Base-by-base conservation (phyloP, 805 yeast species). In the Nakazawaea ishiwadae region DNA sequence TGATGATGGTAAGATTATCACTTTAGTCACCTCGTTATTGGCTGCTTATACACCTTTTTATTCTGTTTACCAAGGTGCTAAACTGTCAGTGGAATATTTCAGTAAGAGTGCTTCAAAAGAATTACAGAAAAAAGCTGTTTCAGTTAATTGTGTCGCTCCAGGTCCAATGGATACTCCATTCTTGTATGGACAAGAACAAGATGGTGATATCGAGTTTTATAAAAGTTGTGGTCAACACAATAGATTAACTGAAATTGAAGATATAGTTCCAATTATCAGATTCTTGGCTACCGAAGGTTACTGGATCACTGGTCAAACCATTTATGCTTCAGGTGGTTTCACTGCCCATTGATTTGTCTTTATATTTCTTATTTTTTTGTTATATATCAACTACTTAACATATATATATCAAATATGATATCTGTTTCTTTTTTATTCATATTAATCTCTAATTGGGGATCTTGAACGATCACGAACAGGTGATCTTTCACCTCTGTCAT, bases 271-370 rank as follows among this genome's bases (percentile, higher is more conserved):
- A 47, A 74, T 78, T 40, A 56, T 80, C 44, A 60, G 72, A 47
- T 77, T 80, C 56, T 65, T 80, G 56, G 81, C 68, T 27, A 71
- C 80, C 39, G 82, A 78, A 47, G 86, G 86, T 44, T 68, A 67
- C 51, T 81, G 86, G 85, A 72, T 80, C 55, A 78, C 78, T 36
- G 87, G 87, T 39, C 88, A 81, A 60, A 79, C 83, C 48, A 63
- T 80, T 41, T 80, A 66, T 49, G 80, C 81, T 38, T 68, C 71
- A 36, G 84, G 84, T 48, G 85, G 84, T 5, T 77, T 78, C 59
- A 77, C 83, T 45, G 82, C 85, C 37, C 81, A 73, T 50, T 74
- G 55, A 47, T 1, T 23, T 5, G 10, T 34, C 11, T 32, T 17
- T 17, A 3, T n/a, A 14, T 24, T 24, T 18, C 12, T 35, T 20